phyloP scores from a whole-genome alignment of 805 yeast genomes.

The Lipomyces anomalus region DNA sequence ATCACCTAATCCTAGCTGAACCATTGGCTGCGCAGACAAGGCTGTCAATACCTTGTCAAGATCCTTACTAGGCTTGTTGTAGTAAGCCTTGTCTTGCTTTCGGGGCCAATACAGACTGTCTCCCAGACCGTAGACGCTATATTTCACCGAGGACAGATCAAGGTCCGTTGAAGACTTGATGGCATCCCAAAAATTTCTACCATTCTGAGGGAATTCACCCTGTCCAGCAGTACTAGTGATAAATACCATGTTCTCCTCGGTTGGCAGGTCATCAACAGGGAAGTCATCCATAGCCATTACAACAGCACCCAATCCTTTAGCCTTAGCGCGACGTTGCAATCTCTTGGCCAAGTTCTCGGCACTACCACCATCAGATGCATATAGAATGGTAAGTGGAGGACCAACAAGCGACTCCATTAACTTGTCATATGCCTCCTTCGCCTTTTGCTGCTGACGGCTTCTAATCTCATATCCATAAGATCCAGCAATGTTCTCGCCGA shows the following conservation, averaged over 20 bases:
- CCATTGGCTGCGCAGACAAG: constrained; percentile 68
- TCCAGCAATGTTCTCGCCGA: constrained; percentile 64
- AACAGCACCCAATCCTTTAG: constrained; percentile 66
- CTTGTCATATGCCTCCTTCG: constrained; percentile 70
- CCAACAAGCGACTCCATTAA: constrained; percentile 84
- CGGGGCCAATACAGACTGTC: constrained; percentile 94
- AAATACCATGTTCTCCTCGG: constrained; percentile 63
- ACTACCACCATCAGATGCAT: constrained; percentile 89
- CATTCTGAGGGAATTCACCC: constrained; percentile 82
- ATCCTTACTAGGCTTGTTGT: constrained; percentile 85
- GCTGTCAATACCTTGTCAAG: constrained; percentile 56
- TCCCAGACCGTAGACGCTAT: constrained; percentile 70
- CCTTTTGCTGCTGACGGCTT: constrained; percentile 54
- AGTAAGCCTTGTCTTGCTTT: constrained; percentile 88
- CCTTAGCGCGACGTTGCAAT: constrained; percentile 69
- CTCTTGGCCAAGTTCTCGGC: constrained; percentile 79
- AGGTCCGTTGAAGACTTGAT: constrained; percentile 55
- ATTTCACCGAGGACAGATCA: constrained; percentile 55
- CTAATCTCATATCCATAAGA: constrained; percentile 59
- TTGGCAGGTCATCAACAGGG: constrained; percentile 64
- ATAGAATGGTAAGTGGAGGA: constrained; percentile 81
- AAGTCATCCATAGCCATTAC: constrained; percentile 67
- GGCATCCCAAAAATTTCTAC: constrained; percentile 70
- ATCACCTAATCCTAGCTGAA: constrained; percentile 83
- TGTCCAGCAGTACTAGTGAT: constrained; percentile 76